Base-by-base conservation (phyloP, 169 alveolate species). In the Neospora caninum region DNA sequence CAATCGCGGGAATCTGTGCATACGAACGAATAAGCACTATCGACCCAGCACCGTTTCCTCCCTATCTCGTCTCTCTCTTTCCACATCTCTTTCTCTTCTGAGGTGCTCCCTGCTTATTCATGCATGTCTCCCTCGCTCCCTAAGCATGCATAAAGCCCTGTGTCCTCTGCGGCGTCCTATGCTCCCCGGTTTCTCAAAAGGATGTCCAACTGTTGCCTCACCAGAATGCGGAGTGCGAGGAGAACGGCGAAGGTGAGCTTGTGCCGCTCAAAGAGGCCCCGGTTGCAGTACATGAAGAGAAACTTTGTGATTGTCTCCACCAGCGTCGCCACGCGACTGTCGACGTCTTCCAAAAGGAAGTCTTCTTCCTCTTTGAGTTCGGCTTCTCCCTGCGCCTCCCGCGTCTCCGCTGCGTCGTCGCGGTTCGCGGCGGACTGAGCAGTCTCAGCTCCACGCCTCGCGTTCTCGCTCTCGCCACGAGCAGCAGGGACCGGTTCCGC, bases 231-330 rank as follows among this genome's bases (percentile, higher is more conserved):
- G 36, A 98, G 94, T 91, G 98, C 97, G 73, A 99, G 97, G 97
- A 98, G 96, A 9, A 99, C 97, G 16, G 99, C 98, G 80, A 99
- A 98, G 34, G 98, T 98, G 82, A 99, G 96, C 97, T 98, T 99
- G 96, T 99, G 99, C 67, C 97, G 96, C 88, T 98, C 99, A 91
- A 99, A 97, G 29, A 98, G 97, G 38, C 99, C 99, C 96, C 95
- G 91, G 95, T 98, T 96, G 34, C 98, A 98, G 96, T 98, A 98
- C 96, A 95, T 94, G 98, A 98, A 98, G 91, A 98, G 97, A 88
- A 98, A 98, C 93, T 96, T 98, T 42, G 99, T 98, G 88, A 99
- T 97, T 49, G 98, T 93, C 83, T 97, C 98, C 94, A 95, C 96
- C 18, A 98, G 97, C 91, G 96, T 96, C 78, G 97, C 97, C 54